Evolutionary conservation across 2,329 filamentous ascomycete genomes (phyloP).

Genomic region (Penicillium sp.): DNA sequence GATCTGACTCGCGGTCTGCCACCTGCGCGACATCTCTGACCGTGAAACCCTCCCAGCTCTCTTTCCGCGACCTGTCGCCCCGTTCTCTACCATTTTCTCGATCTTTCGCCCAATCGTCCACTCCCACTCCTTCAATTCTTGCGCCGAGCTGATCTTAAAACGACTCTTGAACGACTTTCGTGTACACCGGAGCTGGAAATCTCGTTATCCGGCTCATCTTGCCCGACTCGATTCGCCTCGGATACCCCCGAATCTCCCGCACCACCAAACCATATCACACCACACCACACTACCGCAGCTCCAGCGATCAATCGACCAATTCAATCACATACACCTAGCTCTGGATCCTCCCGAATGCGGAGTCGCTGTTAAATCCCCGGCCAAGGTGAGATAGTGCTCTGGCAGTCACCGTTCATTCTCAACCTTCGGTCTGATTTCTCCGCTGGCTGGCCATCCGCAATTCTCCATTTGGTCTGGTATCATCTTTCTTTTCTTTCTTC

Average conservation of each 20-base stretch:
- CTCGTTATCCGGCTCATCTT: neutral
- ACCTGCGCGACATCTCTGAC: too few species aligned
- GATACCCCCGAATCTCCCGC: neutral
- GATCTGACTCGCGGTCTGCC: too few species aligned
- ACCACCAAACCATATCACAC: too few species aligned
- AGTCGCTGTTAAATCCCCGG: constrained; percentile 3
- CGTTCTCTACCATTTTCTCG: constrained; percentile 9
- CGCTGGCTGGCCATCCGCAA: constrained; percentile 32
- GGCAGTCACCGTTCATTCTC: constrained; percentile 35
- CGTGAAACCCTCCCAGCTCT: constrained; percentile 12
- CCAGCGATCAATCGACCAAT: neutral
- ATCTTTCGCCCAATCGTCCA: neutral
- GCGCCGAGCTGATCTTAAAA: neutral
- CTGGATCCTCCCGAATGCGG: constrained; percentile 2
- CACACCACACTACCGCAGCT: neutral
- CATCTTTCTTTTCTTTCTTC: constrained; percentile 18
- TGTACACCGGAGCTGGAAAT: constrained; percentile 4
- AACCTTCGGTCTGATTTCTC: constrained; percentile 19
- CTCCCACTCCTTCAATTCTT: neutral
- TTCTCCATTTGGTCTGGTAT: constrained; percentile 35
- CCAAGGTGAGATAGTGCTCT: constrained; percentile 42
- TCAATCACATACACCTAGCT: neutral
- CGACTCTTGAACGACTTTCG: neutral
- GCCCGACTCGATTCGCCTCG: neutral
- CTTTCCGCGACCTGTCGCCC: constrained; percentile 20